Evolutionary conservation across 768 basidiomycete species (phyloP).

Genomic region (Kwoniella dejecticola): DNA sequence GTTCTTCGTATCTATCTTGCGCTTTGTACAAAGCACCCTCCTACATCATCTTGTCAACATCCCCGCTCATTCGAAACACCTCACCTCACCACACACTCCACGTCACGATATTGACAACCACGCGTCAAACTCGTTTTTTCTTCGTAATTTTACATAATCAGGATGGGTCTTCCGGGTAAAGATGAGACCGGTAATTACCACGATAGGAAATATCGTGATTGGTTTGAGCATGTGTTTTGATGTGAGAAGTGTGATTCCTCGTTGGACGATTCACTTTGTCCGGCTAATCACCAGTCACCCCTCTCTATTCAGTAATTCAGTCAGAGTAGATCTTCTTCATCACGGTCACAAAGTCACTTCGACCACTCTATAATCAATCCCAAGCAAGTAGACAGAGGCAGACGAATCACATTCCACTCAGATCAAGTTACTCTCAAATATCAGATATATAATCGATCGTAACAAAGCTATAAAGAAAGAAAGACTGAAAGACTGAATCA

Average conservation of each 20-base stretch:
- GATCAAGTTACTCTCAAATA: no score
- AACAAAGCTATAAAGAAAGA: no score
- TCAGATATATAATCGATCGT: no score
- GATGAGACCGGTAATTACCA: slow-evolving; percentile 8
- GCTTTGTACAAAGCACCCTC: no score
- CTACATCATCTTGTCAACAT: no score
- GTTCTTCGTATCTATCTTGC: no score
- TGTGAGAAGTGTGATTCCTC: background rate
- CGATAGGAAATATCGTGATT: slow-evolving; percentile 1
- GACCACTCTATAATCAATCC: background rate
- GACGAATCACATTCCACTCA: no score
- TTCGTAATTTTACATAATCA: slow-evolving; percentile 1
- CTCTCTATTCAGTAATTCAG: background rate
- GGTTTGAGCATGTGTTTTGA: background rate
- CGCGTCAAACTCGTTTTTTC: background rate
- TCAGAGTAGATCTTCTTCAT: background rate
- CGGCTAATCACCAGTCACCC: background rate
- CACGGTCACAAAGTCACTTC: background rate
- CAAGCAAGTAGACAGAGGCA: no score
- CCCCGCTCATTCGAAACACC: no score
- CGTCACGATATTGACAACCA: no score
- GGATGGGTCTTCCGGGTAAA: background rate
- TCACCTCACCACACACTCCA: no score
- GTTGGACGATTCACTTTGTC: background rate
- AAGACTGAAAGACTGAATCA: no score